Percentiles rank a stretch among this genome's conserved stretches.
These are phyloP conservation scores for Pseudogymnoascus sp. DNA, from an alignment of 2,329 filamentous ascomycete genomes.

Conservation along the genomic window DNA sequence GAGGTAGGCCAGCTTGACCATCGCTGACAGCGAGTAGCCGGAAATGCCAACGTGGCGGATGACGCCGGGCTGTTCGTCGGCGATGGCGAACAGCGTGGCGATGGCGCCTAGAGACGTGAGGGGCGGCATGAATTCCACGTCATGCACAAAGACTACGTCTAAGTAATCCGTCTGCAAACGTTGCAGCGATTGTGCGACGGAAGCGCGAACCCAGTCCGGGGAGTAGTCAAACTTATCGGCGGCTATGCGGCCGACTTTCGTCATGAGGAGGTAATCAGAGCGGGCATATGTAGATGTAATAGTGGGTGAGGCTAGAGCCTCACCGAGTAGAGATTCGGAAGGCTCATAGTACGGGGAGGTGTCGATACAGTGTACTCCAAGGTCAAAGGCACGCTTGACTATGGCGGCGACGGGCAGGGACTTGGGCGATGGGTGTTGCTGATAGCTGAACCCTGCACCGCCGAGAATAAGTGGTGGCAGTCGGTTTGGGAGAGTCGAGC, in stretches of 20 bases:
- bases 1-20: slow-evolving; percentile 66
- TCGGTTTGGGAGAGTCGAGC: too few species aligned
- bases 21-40: slow-evolving; percentile 71
- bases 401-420: slow-evolving; percentile 62
- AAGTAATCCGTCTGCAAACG: slow-evolving; percentile 59
- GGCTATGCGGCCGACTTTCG: slow-evolving; percentile 66
- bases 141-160: slow-evolving; percentile 74
- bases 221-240: slow-evolving; percentile 64
- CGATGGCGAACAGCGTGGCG: slow-evolving; percentile 64
- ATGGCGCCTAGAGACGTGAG: slow-evolving; percentile 59
- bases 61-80: slow-evolving; percentile 55
- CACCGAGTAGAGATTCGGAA: slow-evolving; percentile 66
- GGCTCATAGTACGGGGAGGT: slow-evolving; percentile 88
- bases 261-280: slow-evolving; percentile 57
- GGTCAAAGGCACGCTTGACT: slow-evolving; percentile 60
- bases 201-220: slow-evolving; percentile 55
- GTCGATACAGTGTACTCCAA: slow-evolving; percentile 70
- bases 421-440: slow-evolving; percentile 66
- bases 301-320: slow-evolving; percentile 44
- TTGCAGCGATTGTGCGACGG: slow-evolving; percentile 55
- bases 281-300: slow-evolving; percentile 30
- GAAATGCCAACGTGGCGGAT: slow-evolving; percentile 85
- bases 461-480: slow-evolving; percentile 78
- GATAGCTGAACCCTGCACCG: slow-evolving; percentile 80
- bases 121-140: slow-evolving; percentile 67